These are phyloP conservation scores for Solanum infundibuliforme DNA, from an alignment of 257 asterid genomes.

Conservation along the genomic window DNA sequence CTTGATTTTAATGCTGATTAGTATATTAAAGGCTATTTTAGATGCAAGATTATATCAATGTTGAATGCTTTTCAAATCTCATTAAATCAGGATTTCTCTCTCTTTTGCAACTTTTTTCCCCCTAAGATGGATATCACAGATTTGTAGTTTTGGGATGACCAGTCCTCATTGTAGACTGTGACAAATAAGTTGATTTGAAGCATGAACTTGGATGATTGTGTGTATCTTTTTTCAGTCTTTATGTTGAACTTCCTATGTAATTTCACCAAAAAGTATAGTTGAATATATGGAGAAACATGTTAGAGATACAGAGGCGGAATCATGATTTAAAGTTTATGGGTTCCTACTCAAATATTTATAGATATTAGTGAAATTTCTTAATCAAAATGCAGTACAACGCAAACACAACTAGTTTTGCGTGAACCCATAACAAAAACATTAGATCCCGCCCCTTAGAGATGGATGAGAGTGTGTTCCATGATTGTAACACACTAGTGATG, in stretches of 20 bases:
- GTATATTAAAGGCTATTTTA: neutral
- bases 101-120: neutral
- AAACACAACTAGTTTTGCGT: neutral
- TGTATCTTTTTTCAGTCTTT: neutral
- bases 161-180: neutral
- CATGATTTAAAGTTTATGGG: neutral
- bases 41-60: neutral
- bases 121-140: neutral
- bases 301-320: neutral
- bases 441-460: neutral
- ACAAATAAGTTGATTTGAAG: neutral
- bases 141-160: neutral
- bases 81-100: neutral
- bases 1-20: neutral
- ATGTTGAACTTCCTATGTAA: neutral
- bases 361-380: neutral
- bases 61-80: neutral
- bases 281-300: neutral
- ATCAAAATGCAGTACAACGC: neutral
- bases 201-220: neutral
- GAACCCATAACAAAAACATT: neutral
- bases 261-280: neutral
- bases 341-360: neutral
- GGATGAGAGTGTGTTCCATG: neutral
- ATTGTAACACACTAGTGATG: neutral